phyloP scores from a whole-genome alignment of 176 grass and related monocot species.

The Thalia dealbata region DNA sequence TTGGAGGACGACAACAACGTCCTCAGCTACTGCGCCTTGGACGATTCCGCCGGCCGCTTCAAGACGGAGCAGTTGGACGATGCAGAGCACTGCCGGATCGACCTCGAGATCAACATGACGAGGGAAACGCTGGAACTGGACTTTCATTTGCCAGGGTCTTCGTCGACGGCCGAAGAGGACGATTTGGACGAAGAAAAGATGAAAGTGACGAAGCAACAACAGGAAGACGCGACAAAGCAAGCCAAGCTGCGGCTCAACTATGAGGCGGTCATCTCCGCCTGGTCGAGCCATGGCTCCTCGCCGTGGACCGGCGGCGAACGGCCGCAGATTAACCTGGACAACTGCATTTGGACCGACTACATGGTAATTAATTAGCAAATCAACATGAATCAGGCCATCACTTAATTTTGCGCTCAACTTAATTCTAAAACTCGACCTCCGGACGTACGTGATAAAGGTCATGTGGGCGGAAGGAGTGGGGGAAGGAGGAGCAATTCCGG shows the following conservation, averaged over 20 bases:
- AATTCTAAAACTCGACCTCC: neutral
- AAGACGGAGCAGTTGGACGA: neutral
- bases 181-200: slow-evolving; percentile 14
- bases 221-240: slow-evolving; percentile 24
- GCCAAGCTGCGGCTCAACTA: slow-evolving; percentile 65
- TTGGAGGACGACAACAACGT: slow-evolving; percentile 18
- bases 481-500: neutral
- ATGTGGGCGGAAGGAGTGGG: slow-evolving; percentile 6
- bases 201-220: slow-evolving; percentile 11
- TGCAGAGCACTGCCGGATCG: neutral
- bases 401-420: neutral
- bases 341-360: slow-evolving; percentile 36
- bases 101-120: slow-evolving; percentile 35
- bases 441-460: too few relatives aligned
- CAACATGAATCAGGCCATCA: neutral
- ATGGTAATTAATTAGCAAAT: slow-evolving; percentile 24
- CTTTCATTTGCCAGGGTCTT: slow-evolving; percentile 36
- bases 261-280: slow-evolving; percentile 67
- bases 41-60: neutral
- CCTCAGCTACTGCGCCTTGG: slow-evolving; percentile 1
- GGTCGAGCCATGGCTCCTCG: slow-evolving; percentile 33
- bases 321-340: slow-evolving; percentile 33
- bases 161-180: slow-evolving; percentile 31
- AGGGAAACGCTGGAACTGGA: slow-evolving; percentile 57
- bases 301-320: slow-evolving; percentile 75